phyloP scores from a whole-genome alignment of 768 basidiomycete genomes.

The Russula sp. region DNA sequence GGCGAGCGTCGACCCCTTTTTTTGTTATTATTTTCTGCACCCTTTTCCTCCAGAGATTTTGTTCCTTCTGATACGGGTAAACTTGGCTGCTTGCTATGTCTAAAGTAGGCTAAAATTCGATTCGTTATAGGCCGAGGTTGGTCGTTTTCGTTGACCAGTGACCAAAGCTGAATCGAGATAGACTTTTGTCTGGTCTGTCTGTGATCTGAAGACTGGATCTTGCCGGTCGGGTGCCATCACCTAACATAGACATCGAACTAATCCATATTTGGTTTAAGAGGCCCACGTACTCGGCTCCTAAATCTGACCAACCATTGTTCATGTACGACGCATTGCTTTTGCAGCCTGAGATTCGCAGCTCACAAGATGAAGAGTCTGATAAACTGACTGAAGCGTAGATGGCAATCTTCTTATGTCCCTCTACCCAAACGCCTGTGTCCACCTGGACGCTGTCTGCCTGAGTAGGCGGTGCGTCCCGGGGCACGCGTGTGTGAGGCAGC shows the following conservation, averaged over 20 bases:
- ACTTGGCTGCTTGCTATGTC: background rate
- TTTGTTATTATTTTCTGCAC: background rate
- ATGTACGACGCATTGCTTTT: background rate
- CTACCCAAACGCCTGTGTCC: background rate
- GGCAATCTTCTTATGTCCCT: background rate
- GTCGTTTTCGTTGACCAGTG: background rate
- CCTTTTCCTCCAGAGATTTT: background rate
- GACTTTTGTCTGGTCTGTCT: constrained; percentile 12
- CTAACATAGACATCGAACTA: background rate
- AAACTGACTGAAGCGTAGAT: background rate
- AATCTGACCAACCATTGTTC: background rate
- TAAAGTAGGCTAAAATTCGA: constrained; percentile 8
- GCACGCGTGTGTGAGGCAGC: background rate
- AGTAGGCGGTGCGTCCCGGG: background rate
- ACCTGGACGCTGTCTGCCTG: background rate
- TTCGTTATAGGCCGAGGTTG: background rate
- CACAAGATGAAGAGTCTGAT: background rate
- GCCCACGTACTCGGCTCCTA: constrained; percentile 3
- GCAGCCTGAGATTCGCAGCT: background rate
- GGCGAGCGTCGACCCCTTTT: background rate
- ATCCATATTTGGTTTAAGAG: constrained; percentile 12
- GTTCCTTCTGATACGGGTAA: constrained; percentile 11
- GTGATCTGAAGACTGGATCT: constrained; percentile 7
- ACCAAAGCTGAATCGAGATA: constrained; percentile 14
- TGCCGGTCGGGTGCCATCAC: background rate